A percentile compares a stretch with the other conserved stretches of the same genome.
Evolutionary conservation across 192 early-diverging fungal genomes (phyloP).

Genomic region (Entrophospora sp.): DNA sequence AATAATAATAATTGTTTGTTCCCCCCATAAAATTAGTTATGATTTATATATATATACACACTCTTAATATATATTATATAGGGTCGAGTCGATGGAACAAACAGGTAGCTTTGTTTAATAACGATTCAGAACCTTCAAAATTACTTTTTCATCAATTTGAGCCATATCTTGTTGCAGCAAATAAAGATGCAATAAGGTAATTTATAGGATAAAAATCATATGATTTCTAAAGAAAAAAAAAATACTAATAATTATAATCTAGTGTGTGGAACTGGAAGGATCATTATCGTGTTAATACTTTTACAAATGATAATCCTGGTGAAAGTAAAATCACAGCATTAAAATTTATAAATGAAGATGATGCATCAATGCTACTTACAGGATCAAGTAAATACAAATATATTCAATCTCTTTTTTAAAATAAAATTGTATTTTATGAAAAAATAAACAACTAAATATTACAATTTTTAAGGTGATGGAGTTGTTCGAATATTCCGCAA

Average conservation of each 20-base stretch:
- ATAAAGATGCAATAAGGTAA: slow-evolving; percentile 60
- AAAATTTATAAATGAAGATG: slow-evolving; percentile 88
- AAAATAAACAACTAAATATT: not conserved
- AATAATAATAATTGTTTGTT: not conserved
- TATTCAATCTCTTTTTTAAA: not conserved
- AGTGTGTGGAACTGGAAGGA: slow-evolving; percentile 75
- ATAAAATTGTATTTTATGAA: too few relatives aligned
- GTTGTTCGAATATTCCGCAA: slow-evolving; percentile 67
- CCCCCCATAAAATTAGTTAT: too few relatives aligned
- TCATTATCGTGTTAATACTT: slow-evolving; percentile 46
- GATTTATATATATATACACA: too few relatives aligned
- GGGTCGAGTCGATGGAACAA: slow-evolving; percentile 51
- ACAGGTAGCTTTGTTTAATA: slow-evolving; percentile 39
- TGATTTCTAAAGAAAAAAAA: not conserved
- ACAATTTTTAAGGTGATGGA: slow-evolving; percentile 55
- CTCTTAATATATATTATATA: slow-evolving; percentile 23
- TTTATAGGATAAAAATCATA: not conserved
- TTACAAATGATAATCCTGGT: slow-evolving; percentile 60
- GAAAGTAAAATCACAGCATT: slow-evolving; percentile 65
- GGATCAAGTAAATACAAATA: slow-evolving; percentile 64
- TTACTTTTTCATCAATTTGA: slow-evolving; percentile 79
- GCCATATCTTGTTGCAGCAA: slow-evolving; percentile 71
- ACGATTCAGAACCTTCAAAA: slow-evolving; percentile 41
- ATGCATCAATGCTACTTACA: slow-evolving; percentile 71
- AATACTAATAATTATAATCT: not conserved